Evolutionary conservation across 2,329 filamentous ascomycete species (phyloP).

Genomic region (Colletotrichum noveboracense): DNA sequence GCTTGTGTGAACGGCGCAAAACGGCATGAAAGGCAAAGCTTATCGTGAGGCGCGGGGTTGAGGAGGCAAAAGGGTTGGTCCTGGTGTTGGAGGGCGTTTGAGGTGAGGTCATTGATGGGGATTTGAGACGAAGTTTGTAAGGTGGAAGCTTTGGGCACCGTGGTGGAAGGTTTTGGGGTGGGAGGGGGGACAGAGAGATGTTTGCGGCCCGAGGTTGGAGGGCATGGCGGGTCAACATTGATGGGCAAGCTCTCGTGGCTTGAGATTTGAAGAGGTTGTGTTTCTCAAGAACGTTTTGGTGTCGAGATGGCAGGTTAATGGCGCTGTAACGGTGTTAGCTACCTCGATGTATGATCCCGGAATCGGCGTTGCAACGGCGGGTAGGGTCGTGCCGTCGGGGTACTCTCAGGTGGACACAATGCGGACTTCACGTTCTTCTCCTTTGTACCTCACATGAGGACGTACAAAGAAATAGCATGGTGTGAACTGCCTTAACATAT

Average conservation of each 20-base stretch:
- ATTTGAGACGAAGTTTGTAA: neutral
- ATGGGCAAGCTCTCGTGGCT: neutral
- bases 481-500: too few relatives aligned
- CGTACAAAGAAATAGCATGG: too few relatives aligned
- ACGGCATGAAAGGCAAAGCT: neutral
- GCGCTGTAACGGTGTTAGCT: neutral
- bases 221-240: accelerated
- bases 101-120: neutral
- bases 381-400: too few relatives aligned
- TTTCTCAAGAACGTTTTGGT: accelerated
- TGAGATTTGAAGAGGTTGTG: accelerated
- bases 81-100: neutral
- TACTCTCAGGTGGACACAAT: too few relatives aligned
- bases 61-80: neutral
- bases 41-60: neutral
- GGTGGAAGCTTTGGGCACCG: neutral
- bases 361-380: accelerated
- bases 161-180: neutral
- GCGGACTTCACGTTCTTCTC: too few relatives aligned
- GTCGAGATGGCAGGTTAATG: neutral
- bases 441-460: too few relatives aligned
- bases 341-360: accelerated
- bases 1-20: neutral
- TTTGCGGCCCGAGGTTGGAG: neutral
- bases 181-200: neutral